Base-by-base conservation (phyloP, 306 rosid genomes). In the Psophocarpus tetragonolobus region DNA sequence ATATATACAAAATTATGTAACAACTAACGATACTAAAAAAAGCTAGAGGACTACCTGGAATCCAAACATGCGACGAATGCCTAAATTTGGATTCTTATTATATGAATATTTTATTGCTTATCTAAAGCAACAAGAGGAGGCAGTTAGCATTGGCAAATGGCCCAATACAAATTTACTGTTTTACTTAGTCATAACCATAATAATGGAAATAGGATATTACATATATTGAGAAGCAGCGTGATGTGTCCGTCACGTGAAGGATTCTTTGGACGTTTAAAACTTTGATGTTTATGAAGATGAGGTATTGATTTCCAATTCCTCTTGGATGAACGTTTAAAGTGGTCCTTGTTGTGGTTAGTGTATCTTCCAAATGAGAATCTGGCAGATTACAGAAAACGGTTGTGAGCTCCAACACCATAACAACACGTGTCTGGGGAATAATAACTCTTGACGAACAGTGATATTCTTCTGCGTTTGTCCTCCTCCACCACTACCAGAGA, bases 181-280 rank as follows among this genome's bases (percentile, higher is more conserved):
- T n/a, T n/a, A n/a, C n/a, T n/a, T n/a, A n/a, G n/a, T n/a, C n/a
- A n/a, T n/a, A n/a, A n/a, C n/a, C n/a, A n/a, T n/a, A n/a, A n/a
- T n/a, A n/a, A n/a, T n/a, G n/a, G n/a, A n/a, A n/a, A n/a, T n/a
- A n/a, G n/a, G n/a, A n/a, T n/a, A n/a, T n/a, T n/a, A n/a, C n/a
- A n/a, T n/a, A n/a, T n/a, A 9, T 48, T 8, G 50, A 67, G 77
- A 72, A 15, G 51, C 76, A 67, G 18, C 4, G 44, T 35, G 42
- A 71, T 21, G 39, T 78, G 80, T 60, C 14, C 12, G 20, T 67
- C 86, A 78, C 73, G 63, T 78, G 86, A 53, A 27, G 73, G 80
- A 83, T 78, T 73, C 86, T 58, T 5, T 42, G 56, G 71, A 24
- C 20, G 36, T 21, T 35, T 24, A 24, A 10, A 18, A 41, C 5